These are phyloP conservation scores for Teratosphaeria destructans DNA, from an alignment of 2,329 filamentous ascomycete genomes.

Conservation along the genomic window DNA sequence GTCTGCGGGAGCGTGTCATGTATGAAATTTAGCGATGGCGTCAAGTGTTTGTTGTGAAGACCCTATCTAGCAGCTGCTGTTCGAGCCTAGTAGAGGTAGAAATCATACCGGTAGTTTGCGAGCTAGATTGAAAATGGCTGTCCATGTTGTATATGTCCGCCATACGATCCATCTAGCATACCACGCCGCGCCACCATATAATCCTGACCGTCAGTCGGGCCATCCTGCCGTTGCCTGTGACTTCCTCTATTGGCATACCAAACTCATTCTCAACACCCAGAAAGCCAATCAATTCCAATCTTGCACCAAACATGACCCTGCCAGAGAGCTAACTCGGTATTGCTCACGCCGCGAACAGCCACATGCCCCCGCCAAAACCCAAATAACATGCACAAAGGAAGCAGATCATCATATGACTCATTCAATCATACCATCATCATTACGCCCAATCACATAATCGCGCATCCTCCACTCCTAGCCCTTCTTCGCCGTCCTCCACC, in stretches of 20 bases:
- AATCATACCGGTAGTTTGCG: background rate
- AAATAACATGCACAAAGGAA: background rate
- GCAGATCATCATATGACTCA: conserved; percentile 11
- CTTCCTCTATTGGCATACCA: background rate
- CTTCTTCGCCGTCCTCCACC: conserved; percentile 31
- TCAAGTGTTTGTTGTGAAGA: no score
- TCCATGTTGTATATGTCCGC: background rate
- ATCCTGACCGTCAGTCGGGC: background rate
- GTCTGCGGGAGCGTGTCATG: background rate
- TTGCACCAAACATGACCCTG: background rate
- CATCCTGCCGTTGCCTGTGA: background rate
- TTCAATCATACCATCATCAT: background rate
- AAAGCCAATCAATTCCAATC: background rate
- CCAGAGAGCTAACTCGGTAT: background rate
- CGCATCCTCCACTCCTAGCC: conserved; percentile 39
- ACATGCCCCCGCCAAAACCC: background rate
- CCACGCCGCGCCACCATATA: background rate
- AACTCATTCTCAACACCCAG: background rate
- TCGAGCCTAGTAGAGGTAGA: background rate
- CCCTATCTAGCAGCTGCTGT: no score
- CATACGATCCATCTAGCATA: background rate
- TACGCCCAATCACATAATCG: conserved; percentile 30
- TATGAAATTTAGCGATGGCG: background rate
- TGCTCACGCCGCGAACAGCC: background rate
- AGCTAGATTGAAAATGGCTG: background rate